Evolutionary conservation across 2,329 filamentous ascomycete genomes (phyloP), one percentile per base, ranked within the genome.

Genomic region (Nemania sp.): DNA sequence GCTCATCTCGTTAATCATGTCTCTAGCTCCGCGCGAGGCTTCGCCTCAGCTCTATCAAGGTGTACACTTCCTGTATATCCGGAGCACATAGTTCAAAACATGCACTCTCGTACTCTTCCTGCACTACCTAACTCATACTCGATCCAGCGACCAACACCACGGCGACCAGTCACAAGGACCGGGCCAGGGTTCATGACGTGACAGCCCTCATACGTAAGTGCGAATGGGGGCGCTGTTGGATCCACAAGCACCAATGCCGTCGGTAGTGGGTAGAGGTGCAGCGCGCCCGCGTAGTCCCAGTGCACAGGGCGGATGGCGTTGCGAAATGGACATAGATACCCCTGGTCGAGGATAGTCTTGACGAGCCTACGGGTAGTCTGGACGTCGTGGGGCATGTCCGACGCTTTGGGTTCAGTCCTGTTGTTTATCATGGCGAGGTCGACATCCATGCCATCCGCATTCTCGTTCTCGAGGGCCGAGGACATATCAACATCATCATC

Each of bases 101-200:
- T 74, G 61, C 82, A 82, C 69, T 90, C 86, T 68, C 79, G 83
- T 9, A 89, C 69, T 65, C 70, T 80, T 1, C 88, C 89, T 51
- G 80, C 77, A 44, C 77, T 80, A 22, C 83, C 79, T 37, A 90
- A 72, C 71, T 89, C 88, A 75, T 93, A 97, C 74, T 97, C 94
- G 1, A 93, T 80, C 93, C 94, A 97, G 58, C 86, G 80, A 5
- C 85, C 89, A 6, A 86, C 82, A 3, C 86, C 84, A 59, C 84
- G 82, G 48, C 86, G 80, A 0, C 86, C 87, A 0, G 82, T 76
- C 0, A 90, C 85, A 20, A 95, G 79, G 44, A 99, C 72, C 43
- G 81, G 80, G 5, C 91, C 91, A 0, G 94, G 92, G 69, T 99
- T 99, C 82, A 99, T 86, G 28, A 97, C 92, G 74, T 94, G 90